Evolutionary conservation across 768 basidiomycete species (phyloP).

Genomic region (Collybiopsis luxurians): DNA sequence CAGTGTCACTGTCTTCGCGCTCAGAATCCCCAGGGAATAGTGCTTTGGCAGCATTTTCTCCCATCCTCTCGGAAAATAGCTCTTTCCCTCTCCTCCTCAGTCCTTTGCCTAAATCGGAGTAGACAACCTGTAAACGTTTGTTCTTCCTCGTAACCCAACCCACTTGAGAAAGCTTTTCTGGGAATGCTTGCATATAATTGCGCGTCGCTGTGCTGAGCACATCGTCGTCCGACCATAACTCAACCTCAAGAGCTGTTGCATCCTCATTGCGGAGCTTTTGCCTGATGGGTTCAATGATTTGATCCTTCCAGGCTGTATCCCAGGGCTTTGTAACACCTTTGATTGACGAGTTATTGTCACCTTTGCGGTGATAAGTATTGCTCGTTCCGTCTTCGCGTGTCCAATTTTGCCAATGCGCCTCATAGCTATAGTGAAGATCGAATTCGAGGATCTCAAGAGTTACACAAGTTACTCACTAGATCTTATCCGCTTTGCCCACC

Average conservation of each 20-base stretch:
- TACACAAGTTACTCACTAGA: background rate
- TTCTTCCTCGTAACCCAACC: background rate
- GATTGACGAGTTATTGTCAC: background rate
- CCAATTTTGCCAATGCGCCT: background rate
- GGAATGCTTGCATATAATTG: constrained; percentile 40
- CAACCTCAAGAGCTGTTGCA: constrained; percentile 30
- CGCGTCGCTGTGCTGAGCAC: constrained; percentile 42
- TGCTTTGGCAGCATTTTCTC: too few relatives aligned
- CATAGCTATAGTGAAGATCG: background rate
- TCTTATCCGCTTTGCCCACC: background rate
- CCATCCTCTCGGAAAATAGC: too few relatives aligned
- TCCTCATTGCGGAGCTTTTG: background rate
- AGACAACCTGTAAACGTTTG: background rate
- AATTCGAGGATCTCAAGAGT: background rate
- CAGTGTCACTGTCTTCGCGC: background rate
- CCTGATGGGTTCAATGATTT: background rate
- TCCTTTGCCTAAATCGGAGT: too few relatives aligned
- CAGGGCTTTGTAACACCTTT: background rate
- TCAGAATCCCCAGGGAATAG: too few relatives aligned
- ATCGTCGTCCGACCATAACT: constrained; percentile 36
- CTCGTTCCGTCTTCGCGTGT: background rate
- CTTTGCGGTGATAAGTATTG: background rate
- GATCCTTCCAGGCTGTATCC: background rate
- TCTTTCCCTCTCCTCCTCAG: too few relatives aligned
- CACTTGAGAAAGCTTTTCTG: constrained; percentile 36